phyloP scores from a whole-genome alignment of 1,139 yeast species.

The Petasospora fabianii region DNA sequence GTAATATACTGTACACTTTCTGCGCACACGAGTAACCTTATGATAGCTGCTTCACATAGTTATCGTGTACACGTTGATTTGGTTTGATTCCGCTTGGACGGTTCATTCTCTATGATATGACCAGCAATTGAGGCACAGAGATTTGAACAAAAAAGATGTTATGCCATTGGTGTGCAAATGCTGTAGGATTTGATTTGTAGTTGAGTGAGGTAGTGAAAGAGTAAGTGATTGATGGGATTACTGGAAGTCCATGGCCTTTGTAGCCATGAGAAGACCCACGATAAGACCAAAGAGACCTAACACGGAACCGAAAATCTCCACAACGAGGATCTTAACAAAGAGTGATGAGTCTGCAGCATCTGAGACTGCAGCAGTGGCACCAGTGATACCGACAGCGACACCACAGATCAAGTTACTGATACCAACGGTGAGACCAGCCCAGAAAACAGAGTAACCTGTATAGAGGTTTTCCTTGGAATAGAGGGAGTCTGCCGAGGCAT shows the following conservation, averaged over 20 bases:
- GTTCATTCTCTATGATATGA: no score
- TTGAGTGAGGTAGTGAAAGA: no score
- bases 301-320: conserved; percentile 95
- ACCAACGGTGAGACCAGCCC: conserved; percentile 99
- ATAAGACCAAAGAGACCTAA: conserved; percentile 92
- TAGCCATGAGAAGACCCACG: conserved; percentile 96
- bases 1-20: no score
- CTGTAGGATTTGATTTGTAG: no score
- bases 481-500: conserved; percentile 53
- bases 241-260: conserved; percentile 81
- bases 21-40: no score
- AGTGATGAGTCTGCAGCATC: conserved; percentile 97
- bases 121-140: no score
- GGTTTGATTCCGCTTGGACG: no score
- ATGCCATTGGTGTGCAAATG: no score
- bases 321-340: conserved; percentile 92
- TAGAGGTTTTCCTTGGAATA: conserved; percentile 82
- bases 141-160: no score
- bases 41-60: no score
- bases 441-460: conserved; percentile 90
- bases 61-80: no score
- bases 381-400: conserved; percentile 95
- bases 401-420: conserved; percentile 93
- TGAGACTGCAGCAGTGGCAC: conserved; percentile 95
- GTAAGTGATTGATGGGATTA: no score